These are phyloP conservation scores for Taiozyma sp. DNA, from an alignment of 1,139 yeast species.

Conservation along the genomic window DNA sequence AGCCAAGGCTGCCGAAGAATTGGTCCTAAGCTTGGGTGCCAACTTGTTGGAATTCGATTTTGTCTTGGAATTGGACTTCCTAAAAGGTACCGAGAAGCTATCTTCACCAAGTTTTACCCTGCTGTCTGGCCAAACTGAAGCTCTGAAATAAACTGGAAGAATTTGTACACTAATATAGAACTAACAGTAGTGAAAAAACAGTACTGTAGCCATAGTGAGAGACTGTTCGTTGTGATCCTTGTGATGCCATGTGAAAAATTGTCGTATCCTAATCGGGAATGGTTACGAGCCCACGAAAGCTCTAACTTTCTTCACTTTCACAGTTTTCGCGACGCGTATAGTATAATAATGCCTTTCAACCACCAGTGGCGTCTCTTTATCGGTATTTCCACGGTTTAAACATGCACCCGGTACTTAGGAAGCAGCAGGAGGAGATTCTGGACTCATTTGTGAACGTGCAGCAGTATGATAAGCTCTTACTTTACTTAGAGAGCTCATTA, in stretches of 20 bases:
- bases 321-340: not conserved
- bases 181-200: not conserved
- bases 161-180: not conserved
- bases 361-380: not conserved
- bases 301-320: too few species aligned
- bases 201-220: not conserved
- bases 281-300: not conserved
- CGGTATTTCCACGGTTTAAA: not conserved
- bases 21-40: conserved; percentile 62
- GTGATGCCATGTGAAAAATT: too few species aligned
- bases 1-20: conserved; percentile 89
- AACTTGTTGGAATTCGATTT: conserved; percentile 76
- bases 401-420: not conserved
- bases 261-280: not conserved
- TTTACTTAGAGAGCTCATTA: conserved; percentile 16
- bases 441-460: conserved; percentile 17
- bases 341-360: too few species aligned
- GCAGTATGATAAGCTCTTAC: conserved; percentile 19
- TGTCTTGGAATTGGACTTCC: conserved; percentile 90
- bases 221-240: not conserved
- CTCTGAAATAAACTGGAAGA: not conserved
- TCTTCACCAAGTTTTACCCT: conserved; percentile 83
- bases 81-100: conserved; percentile 87
- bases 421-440: conserved; percentile 15
- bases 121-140: conserved; percentile 72